Conservation (phyloP, 2,329 filamentous ascomycete genomes). For the Ophiocordyceps unilateralis region DNA sequence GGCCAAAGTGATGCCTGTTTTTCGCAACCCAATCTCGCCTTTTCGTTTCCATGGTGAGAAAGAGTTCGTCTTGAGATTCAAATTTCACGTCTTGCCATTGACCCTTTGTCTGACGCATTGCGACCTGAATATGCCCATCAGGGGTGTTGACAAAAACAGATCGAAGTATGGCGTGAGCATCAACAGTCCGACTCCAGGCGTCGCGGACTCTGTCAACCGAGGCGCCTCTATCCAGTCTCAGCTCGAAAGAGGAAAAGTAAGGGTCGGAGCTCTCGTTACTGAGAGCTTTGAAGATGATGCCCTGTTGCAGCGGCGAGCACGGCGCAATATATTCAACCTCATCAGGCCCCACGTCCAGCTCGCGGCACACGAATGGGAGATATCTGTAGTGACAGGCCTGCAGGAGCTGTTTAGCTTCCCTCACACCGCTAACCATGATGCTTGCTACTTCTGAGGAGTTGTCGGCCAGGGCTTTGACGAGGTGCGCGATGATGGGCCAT, state of each 20-base stretch:
- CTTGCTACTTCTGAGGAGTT: background rate
- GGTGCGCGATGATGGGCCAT: slow-evolving; percentile 31
- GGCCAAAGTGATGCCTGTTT: slow-evolving; percentile 30
- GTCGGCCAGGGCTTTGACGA: slow-evolving; percentile 21
- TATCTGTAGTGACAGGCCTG: slow-evolving; percentile 48
- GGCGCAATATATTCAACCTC: slow-evolving; percentile 60
- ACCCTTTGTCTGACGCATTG: slow-evolving; percentile 26
- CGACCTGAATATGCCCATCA: slow-evolving; percentile 62
- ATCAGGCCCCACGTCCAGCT: slow-evolving; percentile 29
- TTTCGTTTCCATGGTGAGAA: slow-evolving; percentile 15
- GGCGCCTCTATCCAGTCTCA: slow-evolving; percentile 30
- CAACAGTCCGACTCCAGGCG: slow-evolving; percentile 40
- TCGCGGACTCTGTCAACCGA: slow-evolving; percentile 28
- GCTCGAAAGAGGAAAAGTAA: slow-evolving; percentile 65
- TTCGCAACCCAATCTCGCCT: slow-evolving; percentile 33
- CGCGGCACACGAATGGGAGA: slow-evolving; percentile 29
- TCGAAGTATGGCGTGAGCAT: slow-evolving; percentile 45
- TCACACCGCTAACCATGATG: slow-evolving; percentile 8
- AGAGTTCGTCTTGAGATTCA: slow-evolving; percentile 11
- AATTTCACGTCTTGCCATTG: slow-evolving; percentile 25
- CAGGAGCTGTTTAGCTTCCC: slow-evolving; percentile 41
- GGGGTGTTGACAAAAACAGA: slow-evolving; percentile 55
- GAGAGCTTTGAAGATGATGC: slow-evolving; percentile 59
- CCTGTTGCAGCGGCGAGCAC: slow-evolving; percentile 74
- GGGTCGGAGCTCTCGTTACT: slow-evolving; percentile 32